These are phyloP conservation scores for Maudiozyma saulgeensis DNA, from an alignment of 805 yeast genomes.

Conservation along the genomic window DNA sequence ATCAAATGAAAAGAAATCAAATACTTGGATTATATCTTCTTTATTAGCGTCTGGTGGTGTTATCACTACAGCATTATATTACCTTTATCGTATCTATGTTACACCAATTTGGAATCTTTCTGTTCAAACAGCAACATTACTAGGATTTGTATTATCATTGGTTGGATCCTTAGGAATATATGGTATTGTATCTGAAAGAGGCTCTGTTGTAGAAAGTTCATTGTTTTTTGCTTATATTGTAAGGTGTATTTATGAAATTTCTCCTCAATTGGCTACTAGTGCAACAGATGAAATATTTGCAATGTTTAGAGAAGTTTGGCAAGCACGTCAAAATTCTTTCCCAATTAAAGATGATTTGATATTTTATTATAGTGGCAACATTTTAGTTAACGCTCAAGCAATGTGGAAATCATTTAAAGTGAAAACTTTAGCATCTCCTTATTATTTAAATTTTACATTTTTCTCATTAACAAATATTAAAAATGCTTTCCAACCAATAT, in stretches of 20 bases:
- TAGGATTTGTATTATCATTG: conserved; percentile 77
- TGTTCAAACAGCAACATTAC: conserved; percentile 63
- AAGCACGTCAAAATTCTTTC: conserved; percentile 26
- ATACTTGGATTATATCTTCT: conserved; percentile 68
- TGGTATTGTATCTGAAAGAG: conserved; percentile 76
- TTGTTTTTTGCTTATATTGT: conserved; percentile 83
- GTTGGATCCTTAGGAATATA: conserved; percentile 65
- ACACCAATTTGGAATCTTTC: conserved; percentile 66
- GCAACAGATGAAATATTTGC: conserved; percentile 36
- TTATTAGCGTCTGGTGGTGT: conserved; percentile 65
- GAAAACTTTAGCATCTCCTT: conserved; percentile 6
- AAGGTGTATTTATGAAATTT: conserved; percentile 84
- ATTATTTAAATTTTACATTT: conserved; percentile 1
- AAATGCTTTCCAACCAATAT: conserved; percentile 19
- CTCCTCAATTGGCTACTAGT: conserved; percentile 70
- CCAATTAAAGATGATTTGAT: conserved; percentile 27
- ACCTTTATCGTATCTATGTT: conserved; percentile 73
- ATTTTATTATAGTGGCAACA: conserved; percentile 22
- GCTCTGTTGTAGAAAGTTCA: conserved; percentile 86
- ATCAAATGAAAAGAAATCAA: conserved; percentile 43
- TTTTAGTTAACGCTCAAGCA: conserved; percentile 19
- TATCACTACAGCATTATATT: conserved; percentile 66
- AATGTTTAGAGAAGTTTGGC: conserved; percentile 32
- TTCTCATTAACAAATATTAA: conserved; percentile 4
- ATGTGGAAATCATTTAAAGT: conserved; percentile 22